A percentile compares a stretch with the other conserved stretches of the same genome.
phyloP scores from a whole-genome alignment of 1,284 basidiomycete species.

The Cutaneotrichosporon sp. region DNA sequence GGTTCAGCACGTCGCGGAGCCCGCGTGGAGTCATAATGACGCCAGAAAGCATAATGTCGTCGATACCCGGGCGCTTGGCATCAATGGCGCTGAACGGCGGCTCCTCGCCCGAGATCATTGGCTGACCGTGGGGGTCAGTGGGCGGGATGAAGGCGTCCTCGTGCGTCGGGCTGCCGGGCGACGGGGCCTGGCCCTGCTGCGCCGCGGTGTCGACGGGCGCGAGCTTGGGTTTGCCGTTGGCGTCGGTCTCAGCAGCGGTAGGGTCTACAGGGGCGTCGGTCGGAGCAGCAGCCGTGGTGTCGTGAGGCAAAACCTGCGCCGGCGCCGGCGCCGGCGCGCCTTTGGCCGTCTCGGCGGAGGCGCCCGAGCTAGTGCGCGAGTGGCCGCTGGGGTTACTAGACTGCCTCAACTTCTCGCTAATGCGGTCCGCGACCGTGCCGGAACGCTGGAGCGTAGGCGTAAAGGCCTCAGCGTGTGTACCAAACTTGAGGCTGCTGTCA shows the following conservation, averaged over 20 bases:
- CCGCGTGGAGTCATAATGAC: constrained; percentile 60
- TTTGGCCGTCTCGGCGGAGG: neutral
- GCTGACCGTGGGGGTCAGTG: constrained; percentile 33
- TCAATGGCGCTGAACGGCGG: constrained; percentile 17
- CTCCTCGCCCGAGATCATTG: constrained; percentile 19
- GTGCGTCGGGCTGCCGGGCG: constrained; percentile 29
- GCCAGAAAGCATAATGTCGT: constrained; percentile 66
- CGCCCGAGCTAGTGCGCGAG: neutral
- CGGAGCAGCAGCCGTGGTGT: no score
- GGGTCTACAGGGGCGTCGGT: no score
- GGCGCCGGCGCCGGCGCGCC: constrained; percentile 1
- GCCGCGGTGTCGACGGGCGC: neutral
- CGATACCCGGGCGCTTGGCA: constrained; percentile 1
- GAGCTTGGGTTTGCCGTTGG: neutral
- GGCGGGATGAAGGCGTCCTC: constrained; percentile 44
- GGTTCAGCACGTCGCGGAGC: constrained; percentile 62
- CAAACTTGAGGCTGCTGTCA: constrained; percentile 56
- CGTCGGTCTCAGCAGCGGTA: no score
- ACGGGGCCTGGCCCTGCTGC: neutral
- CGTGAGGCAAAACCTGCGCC: no score
- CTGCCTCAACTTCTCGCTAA: constrained; percentile 45
- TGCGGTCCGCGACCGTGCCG: constrained; percentile 47
- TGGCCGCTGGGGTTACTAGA: constrained; percentile 17
- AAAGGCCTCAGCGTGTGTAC: constrained; percentile 12
- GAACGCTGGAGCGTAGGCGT: constrained; percentile 62